A percentile compares a stretch with the other conserved stretches of the same genome.
phyloP scores from a whole-genome alignment of 2,329 filamentous ascomycete species.

The Fusarium nygamai region DNA sequence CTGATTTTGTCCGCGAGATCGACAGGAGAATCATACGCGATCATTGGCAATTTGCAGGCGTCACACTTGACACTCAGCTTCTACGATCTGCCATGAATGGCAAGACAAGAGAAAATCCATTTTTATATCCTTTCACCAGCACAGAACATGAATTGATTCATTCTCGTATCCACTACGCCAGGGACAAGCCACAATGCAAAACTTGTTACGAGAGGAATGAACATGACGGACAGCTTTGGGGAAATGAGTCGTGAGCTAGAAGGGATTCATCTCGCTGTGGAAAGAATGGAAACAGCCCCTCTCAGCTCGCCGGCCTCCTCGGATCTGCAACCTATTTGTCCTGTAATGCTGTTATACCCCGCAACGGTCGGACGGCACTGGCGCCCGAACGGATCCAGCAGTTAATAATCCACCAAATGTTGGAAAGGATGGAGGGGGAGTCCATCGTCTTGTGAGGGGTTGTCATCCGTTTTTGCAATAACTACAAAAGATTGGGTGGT shows the following conservation, averaged over 20 bases:
- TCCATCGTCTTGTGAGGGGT: constrained; percentile 21
- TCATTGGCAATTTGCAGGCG: constrained; percentile 6
- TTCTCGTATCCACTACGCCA: constrained; percentile 24
- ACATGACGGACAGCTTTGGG: constrained; percentile 6
- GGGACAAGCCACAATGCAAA: constrained; percentile 11
- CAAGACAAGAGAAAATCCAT: background rate
- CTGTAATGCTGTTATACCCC: constrained; percentile 37
- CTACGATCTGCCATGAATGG: background rate
- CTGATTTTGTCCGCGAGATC: constrained; percentile 32
- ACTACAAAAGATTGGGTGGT: background rate
- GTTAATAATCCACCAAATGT: constrained; percentile 20
- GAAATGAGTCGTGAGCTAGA: constrained; percentile 27
- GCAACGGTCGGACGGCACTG: constrained; percentile 44
- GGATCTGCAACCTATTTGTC: constrained; percentile 44
- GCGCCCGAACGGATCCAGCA: constrained; percentile 39
- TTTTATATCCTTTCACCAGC: constrained; percentile 4
- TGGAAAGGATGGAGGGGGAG: constrained; percentile 21
- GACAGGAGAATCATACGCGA: constrained; percentile 38
- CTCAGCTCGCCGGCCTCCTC: constrained; percentile 35
- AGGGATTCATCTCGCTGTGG: constrained; percentile 34
- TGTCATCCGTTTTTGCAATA: constrained; percentile 12
- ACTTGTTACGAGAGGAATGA: constrained; percentile 20
- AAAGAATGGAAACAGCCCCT: constrained; percentile 40
- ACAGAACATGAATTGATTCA: constrained; percentile 22
- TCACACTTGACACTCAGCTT: background rate